Conservation (phyloP, 2,329 filamentous ascomycete genomes). For the Aureobasidium sp. region DNA sequence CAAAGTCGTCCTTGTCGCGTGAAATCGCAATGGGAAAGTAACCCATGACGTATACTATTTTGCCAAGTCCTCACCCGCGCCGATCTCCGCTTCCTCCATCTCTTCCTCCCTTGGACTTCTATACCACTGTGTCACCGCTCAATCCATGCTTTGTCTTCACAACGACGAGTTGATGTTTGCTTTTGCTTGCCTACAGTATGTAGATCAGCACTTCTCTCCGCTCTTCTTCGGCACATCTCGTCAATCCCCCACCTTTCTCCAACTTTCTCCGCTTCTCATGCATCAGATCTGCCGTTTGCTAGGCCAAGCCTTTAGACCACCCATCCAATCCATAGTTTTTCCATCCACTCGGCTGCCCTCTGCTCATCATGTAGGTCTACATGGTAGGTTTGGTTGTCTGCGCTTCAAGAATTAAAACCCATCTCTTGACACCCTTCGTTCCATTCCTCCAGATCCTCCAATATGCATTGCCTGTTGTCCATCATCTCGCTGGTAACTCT, state of each 20-base stretch:
- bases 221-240: neutral
- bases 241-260: neutral
- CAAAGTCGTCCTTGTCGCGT: neutral
- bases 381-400: neutral
- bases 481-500: neutral
- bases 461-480: neutral
- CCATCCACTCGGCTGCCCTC: conserved; percentile 5
- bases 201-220: conserved; percentile 2
- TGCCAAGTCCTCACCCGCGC: neutral
- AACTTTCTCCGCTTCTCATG: conserved; percentile 10
- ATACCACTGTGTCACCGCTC: neutral
- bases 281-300: neutral
- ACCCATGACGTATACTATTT: conserved; percentile 1
- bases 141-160: neutral
- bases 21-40: neutral
- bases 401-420: neutral
- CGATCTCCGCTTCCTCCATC: neutral
- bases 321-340: neutral
- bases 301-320: neutral
- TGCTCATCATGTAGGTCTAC: neutral
- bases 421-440: neutral
- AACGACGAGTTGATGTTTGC: neutral
- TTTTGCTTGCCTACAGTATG: neutral
- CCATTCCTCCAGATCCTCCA: neutral
- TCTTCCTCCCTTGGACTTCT: neutral